These are phyloP conservation scores for Phoenix dactylifera DNA, from an alignment of 176 grass and related monocot genomes.

Conservation along the genomic window DNA sequence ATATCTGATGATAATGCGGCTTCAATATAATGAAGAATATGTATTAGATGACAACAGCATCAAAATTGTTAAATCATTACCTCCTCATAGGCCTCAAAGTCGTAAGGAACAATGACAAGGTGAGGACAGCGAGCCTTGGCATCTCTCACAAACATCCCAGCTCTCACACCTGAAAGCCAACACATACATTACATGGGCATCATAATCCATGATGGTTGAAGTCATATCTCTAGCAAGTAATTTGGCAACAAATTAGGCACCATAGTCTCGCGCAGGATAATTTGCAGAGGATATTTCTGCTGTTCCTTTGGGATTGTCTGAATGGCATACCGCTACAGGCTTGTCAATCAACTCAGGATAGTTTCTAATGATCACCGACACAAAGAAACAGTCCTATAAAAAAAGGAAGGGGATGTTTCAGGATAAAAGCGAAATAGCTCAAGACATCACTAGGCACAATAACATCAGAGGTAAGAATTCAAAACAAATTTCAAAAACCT, in stretches of 20 bases:
- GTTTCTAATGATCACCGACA: slow-evolving; percentile 82
- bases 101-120: slow-evolving; percentile 71
- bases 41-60: not conserved
- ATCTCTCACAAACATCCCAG: slow-evolving; percentile 92
- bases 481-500: slow-evolving; percentile 3
- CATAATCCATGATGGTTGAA: no score
- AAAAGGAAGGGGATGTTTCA: slow-evolving; percentile 12
- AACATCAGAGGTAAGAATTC: not conserved
- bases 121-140: slow-evolving; percentile 74
- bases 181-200: not conserved
- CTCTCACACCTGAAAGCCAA: slow-evolving; percentile 61
- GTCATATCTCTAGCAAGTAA: not conserved
- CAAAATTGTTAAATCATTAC: slow-evolving; percentile 27
- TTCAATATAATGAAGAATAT: no score
- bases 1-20: not conserved
- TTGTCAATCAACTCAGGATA: slow-evolving; percentile 69
- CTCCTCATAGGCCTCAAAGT: slow-evolving; percentile 86
- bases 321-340: slow-evolving; percentile 92
- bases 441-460: slow-evolving; percentile 1
- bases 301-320: slow-evolving; percentile 84
- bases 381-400: slow-evolving; percentile 85
- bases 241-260: slow-evolving; percentile 36
- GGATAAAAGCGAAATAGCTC: slow-evolving; percentile 7
- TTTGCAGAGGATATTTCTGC: slow-evolving; percentile 96
- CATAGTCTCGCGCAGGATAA: slow-evolving; percentile 78